Conservation (phyloP, 805 yeast genomes). For the Blastobotrys americana region DNA sequence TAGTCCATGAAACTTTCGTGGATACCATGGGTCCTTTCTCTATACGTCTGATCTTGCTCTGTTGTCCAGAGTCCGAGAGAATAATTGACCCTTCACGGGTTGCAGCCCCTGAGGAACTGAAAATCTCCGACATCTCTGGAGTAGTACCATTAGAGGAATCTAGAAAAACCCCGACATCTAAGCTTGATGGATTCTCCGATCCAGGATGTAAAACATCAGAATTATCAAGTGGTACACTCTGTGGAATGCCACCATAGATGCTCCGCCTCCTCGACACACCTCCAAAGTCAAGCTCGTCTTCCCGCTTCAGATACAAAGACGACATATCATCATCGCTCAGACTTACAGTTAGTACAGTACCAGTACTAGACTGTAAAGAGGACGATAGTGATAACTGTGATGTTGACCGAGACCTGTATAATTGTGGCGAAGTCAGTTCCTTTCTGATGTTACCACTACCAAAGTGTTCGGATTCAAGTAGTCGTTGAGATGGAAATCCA, state of each 20-base stretch:
- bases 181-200: not conserved
- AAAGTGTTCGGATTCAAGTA: too few species aligned
- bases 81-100: not conserved
- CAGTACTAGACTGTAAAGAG: not conserved
- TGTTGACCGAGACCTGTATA: not conserved
- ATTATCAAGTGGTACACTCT: not conserved
- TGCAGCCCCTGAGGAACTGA: not conserved
- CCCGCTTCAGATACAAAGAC: not conserved
- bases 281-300: not conserved
- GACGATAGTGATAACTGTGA: not conserved
- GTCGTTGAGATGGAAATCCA: too few species aligned
- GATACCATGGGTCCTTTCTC: constrained; percentile 1
- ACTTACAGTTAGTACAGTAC: not conserved
- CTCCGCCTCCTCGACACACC: not conserved
- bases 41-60: not conserved
- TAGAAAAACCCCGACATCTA: not conserved
- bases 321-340: not conserved
- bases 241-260: not conserved
- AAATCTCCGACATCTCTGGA: not conserved
- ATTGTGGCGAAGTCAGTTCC: not conserved
- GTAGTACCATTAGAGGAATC: not conserved
- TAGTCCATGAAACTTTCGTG: constrained; percentile 1
- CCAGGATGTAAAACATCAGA: not conserved
- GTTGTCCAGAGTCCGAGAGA: not conserved
- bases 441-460: too few species aligned